phyloP scores from a whole-genome alignment of 176 grass and related monocot species.

The Avena atlantica region DNA sequence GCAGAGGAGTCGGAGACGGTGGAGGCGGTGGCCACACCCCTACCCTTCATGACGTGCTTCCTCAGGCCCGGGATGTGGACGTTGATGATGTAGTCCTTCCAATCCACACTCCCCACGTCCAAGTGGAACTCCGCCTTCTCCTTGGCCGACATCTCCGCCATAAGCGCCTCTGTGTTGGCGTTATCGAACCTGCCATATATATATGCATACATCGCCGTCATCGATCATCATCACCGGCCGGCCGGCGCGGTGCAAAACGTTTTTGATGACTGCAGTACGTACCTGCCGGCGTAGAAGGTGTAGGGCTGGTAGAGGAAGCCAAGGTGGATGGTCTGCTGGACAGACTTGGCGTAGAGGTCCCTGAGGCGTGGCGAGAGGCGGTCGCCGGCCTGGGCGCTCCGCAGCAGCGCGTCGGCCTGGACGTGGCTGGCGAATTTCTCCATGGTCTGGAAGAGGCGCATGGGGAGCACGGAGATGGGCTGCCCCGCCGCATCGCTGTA shows the following conservation, averaged over 20 bases:
- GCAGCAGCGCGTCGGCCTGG: slow-evolving; percentile 65
- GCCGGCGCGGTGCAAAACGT: too few relatives aligned
- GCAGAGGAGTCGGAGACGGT: background rate
- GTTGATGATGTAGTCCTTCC: slow-evolving; percentile 80
- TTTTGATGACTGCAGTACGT: slow-evolving; percentile 24
- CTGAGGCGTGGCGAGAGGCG: slow-evolving; percentile 46
- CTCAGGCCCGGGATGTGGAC: slow-evolving; percentile 89
- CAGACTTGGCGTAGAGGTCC: slow-evolving; percentile 60
- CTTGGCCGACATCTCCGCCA: slow-evolving; percentile 70
- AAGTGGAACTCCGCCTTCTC: slow-evolving; percentile 71
- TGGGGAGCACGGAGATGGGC: slow-evolving; percentile 62
- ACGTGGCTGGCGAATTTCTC: slow-evolving; percentile 74
- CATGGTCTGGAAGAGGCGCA: slow-evolving; percentile 71
- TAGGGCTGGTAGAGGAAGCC: slow-evolving; percentile 89
- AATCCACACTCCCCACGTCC: slow-evolving; percentile 73
- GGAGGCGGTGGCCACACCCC: slow-evolving; percentile 37
- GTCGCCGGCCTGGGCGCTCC: slow-evolving; percentile 8
- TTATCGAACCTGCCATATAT: slow-evolving; percentile 65
- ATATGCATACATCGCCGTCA: background rate
- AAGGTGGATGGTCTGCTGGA: slow-evolving; percentile 79
- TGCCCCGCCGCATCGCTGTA: slow-evolving; percentile 62
- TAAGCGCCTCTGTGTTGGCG: slow-evolving; percentile 64
- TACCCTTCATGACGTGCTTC: slow-evolving; percentile 89
- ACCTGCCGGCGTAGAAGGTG: slow-evolving; percentile 85
- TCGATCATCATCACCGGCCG: too few relatives aligned